Percentiles rank a stretch among this genome's conserved stretches.
These are phyloP conservation scores for Alternaria ventricosa DNA, from an alignment of 2,329 filamentous ascomycete genomes.

Conservation along the genomic window DNA sequence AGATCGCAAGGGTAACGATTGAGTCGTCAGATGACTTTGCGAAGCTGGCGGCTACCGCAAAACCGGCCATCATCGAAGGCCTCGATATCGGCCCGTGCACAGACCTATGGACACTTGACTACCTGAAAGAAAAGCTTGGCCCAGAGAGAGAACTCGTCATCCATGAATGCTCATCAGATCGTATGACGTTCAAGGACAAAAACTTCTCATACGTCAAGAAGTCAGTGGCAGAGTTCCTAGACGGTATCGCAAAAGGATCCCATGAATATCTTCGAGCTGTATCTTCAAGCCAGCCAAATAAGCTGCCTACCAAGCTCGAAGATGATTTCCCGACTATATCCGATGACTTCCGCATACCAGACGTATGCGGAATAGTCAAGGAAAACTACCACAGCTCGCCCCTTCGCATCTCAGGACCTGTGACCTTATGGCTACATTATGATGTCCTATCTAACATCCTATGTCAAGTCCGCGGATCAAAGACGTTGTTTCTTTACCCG, in stretches of 20 bases:
- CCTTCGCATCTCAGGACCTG: conserved; percentile 77
- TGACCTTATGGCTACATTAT: conserved; percentile 91
- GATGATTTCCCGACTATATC: conserved; percentile 75
- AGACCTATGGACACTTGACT: conserved; percentile 70
- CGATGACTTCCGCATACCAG: conserved; percentile 72
- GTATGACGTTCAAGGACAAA: conserved; percentile 82
- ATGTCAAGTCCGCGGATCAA: conserved; percentile 77
- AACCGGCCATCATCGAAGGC: conserved; percentile 70
- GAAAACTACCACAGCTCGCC: conserved; percentile 79
- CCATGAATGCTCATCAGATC: conserved; percentile 69
- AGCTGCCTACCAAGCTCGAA: conserved; percentile 71
- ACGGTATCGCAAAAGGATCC: conserved; percentile 62
- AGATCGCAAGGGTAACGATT: conserved; percentile 62
- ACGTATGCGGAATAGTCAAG: conserved; percentile 48
- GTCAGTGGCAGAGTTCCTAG: conserved; percentile 70
- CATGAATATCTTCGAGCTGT: conserved; percentile 80
- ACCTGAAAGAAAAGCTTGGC: conserved; percentile 63
- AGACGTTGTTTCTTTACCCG: conserved; percentile 78
- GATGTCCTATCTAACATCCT: conserved; percentile 90
- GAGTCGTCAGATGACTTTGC: conserved; percentile 64
- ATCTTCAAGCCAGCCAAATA: conserved; percentile 71
- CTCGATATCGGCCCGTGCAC: conserved; percentile 72
- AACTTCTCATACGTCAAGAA: conserved; percentile 81
- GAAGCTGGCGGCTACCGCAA: conserved; percentile 62
- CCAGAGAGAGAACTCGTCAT: conserved; percentile 67